Conservation (phyloP, 345 rosid genomes). For the Rhodomyrtus tomentosa region DNA sequence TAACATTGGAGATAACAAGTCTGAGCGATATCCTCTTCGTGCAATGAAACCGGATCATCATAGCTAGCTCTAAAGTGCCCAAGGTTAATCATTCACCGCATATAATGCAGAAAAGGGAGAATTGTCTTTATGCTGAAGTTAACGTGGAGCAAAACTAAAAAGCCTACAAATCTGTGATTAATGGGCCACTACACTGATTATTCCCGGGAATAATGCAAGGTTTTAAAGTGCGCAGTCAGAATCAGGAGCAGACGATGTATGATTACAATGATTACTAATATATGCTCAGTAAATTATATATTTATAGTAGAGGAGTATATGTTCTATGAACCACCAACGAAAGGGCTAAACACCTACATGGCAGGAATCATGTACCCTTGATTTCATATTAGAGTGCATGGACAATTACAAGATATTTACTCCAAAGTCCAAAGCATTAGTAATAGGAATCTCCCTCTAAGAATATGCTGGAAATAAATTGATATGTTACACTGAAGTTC, state of each 20-base stretch:
- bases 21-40: not conserved
- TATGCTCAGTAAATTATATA: not conserved
- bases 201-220: not conserved
- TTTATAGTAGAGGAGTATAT: not conserved
- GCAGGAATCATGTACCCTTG: not conserved
- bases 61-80: not conserved
- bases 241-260: not conserved
- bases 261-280: not conserved
- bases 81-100: not conserved
- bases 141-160: not conserved
- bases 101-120: not conserved
- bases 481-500: not conserved
- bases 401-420: not conserved
- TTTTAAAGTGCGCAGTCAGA: not conserved
- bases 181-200: not conserved
- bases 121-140: not conserved
- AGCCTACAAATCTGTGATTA: not conserved
- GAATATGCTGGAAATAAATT: not conserved
- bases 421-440: not conserved
- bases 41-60: not conserved
- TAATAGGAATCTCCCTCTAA: not conserved
- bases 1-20: not conserved
- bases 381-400: not conserved
- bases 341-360: not conserved
- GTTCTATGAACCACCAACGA: not conserved